Base-by-base conservation (phyloP, 2,329 filamentous ascomycete genomes). In the Keithomyces neogunnii region DNA sequence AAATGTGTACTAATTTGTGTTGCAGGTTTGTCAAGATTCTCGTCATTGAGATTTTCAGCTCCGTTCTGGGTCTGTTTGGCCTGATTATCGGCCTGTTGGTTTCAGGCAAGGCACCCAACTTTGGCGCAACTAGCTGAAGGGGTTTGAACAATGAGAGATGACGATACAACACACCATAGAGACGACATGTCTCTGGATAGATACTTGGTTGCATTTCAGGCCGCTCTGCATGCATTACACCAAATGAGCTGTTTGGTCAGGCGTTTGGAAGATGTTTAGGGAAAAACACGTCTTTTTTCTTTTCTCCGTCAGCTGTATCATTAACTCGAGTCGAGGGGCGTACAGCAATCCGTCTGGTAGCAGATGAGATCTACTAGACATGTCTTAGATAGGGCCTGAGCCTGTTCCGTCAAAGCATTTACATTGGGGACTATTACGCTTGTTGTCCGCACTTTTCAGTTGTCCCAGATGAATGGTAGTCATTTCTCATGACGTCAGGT, bases 21-120 rank as follows among this genome's bases (percentile, higher is more conserved):
- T 48, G 6, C 51, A 96, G 91, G 50, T 99, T 99, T 71, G 92
- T 99, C 72, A 96, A 96, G 75, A 96, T 99, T 60, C 84, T 99
- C 49, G 92, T 99, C 60, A 95, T 99, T 64, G 95, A 99, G 72
- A 99, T 99, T 68, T 99, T 99, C 77, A 96, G 91, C 68, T 97
- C 92, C 40, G 92, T 99, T 47, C 79, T 99, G 9, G 93, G 95
- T 57, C 82, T 99, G 3, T 99, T 99, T 64, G 95, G 93, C 53
- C 79, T 99, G 57, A 99, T 99, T 64, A 85, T 99, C 60, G 93
- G 95, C 45, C 80, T 99, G 51, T 77, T 99, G 58, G 80, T 97
- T 49, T 88, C 89, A 53, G 80, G 85, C 67, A 95, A 93, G 71
- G 90, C 93, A 30, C 67, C 74, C 29, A 46, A 51, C 10, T 61